Evolutionary conservation across 75 land plant species (phyloP).

Genomic region (Pinus tabuliformis): DNA sequence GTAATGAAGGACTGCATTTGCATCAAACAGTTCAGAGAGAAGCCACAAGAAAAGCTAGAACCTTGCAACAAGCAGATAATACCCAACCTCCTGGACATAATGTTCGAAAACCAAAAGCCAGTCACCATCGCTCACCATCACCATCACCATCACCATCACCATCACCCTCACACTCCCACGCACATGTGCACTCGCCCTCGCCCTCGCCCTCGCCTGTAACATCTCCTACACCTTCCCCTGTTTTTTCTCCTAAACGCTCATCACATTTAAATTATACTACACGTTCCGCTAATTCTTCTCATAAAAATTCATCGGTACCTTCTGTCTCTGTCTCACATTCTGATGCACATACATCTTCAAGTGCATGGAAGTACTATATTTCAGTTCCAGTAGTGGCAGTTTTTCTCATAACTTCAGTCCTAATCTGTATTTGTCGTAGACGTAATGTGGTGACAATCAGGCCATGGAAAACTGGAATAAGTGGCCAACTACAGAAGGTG

Average conservation of each 20-base stretch:
- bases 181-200: background rate
- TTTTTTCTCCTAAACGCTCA: background rate
- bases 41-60: background rate
- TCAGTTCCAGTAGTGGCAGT: slow-evolving; percentile 18
- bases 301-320: slow-evolving; percentile 1
- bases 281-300: slow-evolving; percentile 21
- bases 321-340: slow-evolving; percentile 8
- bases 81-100: too few relatives aligned
- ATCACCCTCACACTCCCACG: background rate
- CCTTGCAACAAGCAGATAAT: background rate
- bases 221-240: background rate
- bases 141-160: background rate
- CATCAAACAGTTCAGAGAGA: background rate
- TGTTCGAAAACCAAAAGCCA: too few relatives aligned
- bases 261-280: slow-evolving; percentile 9
- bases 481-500: slow-evolving; percentile 75
- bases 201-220: background rate
- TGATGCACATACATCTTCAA: background rate
- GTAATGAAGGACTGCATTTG: slow-evolving; percentile 1
- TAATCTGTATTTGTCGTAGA: slow-evolving; percentile 20
- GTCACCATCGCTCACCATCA: background rate
- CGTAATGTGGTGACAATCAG: slow-evolving; percentile 42
- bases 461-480: slow-evolving; percentile 75
- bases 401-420: slow-evolving; percentile 9
- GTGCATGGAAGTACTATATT: background rate